phyloP scores from a whole-genome alignment of 805 yeast genomes.

The Cyberlindnera xishuangbannaensis region DNA sequence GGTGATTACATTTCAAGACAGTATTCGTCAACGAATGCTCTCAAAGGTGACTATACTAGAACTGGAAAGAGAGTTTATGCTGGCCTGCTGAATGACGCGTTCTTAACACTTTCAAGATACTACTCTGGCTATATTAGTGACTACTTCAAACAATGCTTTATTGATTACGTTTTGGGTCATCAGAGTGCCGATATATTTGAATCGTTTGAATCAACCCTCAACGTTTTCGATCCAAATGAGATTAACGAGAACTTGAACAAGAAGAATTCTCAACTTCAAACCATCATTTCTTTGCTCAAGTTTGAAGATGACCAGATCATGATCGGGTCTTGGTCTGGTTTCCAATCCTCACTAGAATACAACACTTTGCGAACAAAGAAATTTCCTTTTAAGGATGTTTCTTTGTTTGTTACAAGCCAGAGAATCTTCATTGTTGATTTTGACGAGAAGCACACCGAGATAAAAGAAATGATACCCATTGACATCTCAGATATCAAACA shows the following conservation, averaged over 20 bases:
- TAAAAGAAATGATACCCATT: slow-evolving; percentile 14
- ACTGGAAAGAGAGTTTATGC: slow-evolving; percentile 35
- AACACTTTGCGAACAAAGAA: slow-evolving; percentile 14
- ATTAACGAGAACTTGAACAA: slow-evolving; percentile 19
- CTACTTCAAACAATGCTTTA: slow-evolving; percentile 37
- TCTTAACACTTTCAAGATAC: slow-evolving; percentile 36
- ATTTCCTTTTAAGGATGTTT: slow-evolving; percentile 8
- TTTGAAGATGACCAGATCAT: slow-evolving; percentile 19
- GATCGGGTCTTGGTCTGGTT: slow-evolving; percentile 25
- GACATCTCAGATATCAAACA: slow-evolving; percentile 16
- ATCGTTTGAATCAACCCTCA: slow-evolving; percentile 34
- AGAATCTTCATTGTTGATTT: slow-evolving; percentile 19
- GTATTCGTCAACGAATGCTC: slow-evolving; percentile 53
- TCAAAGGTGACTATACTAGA: slow-evolving; percentile 44
- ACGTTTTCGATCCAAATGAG: slow-evolving; percentile 23
- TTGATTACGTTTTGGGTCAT: slow-evolving; percentile 37
- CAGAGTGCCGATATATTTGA: slow-evolving; percentile 32
- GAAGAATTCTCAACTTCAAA: slow-evolving; percentile 24
- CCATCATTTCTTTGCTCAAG: slow-evolving; percentile 13
- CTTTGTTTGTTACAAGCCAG: slow-evolving; percentile 20
- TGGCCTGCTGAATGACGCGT: slow-evolving; percentile 39
- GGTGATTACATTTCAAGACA: slow-evolving; percentile 63
- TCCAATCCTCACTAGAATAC: slow-evolving; percentile 19
- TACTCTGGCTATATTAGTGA: slow-evolving; percentile 40
- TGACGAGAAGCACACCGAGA: slow-evolving; percentile 14